Conservation (phyloP, 148 eudicot species). For the Rhododendron mucronatum region DNA sequence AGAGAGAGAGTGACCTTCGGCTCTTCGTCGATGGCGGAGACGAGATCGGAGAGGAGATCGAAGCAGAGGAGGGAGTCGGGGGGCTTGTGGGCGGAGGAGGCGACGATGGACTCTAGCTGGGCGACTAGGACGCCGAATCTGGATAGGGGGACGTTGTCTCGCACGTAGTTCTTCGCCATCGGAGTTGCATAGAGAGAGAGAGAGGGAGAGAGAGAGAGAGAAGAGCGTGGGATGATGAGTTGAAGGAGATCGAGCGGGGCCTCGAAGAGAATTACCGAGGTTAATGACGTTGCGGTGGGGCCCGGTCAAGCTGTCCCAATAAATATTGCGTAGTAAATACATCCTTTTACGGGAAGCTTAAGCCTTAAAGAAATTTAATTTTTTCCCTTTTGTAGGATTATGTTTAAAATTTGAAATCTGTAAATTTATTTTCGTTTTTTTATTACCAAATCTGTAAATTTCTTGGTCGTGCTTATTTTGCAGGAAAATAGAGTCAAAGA, state of each 20-base stretch:
- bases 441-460: no score
- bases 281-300: no score
- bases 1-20: constrained; percentile 51
- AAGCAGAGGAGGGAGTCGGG: constrained; percentile 91
- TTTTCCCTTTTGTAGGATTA: no score
- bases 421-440: no score
- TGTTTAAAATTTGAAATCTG: no score
- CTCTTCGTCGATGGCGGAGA: constrained; percentile 71
- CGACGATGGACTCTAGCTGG: constrained; percentile 85
- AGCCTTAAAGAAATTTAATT: no score
- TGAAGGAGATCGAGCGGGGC: neutral
- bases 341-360: no score
- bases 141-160: constrained; percentile 66
- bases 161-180: constrained; percentile 53
- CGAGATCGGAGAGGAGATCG: constrained; percentile 96
- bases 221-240: neutral
- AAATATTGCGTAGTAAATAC: no score
- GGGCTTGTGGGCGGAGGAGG: constrained; percentile 68
- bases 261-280: neutral
- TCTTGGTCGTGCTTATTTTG: no score
- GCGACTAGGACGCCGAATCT: constrained; percentile 90
- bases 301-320: no score
- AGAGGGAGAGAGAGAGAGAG: neutral
- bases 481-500: no score
- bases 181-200: neutral